phyloP scores from a whole-genome alignment of 805 yeast genomes.

The Pachysolen tannophilus region DNA sequence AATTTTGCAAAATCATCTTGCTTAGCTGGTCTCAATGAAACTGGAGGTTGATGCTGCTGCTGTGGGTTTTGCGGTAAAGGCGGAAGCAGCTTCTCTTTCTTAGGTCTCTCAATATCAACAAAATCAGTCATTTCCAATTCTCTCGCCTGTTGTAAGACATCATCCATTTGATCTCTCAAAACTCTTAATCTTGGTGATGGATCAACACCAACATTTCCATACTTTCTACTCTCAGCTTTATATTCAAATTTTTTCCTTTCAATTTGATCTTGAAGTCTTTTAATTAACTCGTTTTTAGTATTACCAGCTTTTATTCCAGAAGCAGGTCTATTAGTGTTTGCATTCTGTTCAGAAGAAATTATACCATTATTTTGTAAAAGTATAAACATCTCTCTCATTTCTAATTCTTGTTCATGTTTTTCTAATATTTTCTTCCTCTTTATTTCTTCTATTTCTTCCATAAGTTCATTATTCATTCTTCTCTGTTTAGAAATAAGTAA shows the following conservation, averaged over 20 bases:
- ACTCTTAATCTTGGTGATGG: constrained; percentile 72
- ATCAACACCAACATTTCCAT: constrained; percentile 49
- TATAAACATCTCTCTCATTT: constrained; percentile 65
- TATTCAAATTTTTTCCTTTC: constrained; percentile 37
- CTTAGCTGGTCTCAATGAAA: constrained; percentile 31
- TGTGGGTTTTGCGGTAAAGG: constrained; percentile 6
- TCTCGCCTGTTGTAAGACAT: constrained; percentile 75
- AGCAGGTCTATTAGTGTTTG: constrained; percentile 23
- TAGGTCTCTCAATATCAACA: constrained; percentile 32
- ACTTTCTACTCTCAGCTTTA: constrained; percentile 11
- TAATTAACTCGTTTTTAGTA: constrained; percentile 22
- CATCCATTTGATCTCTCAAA: constrained; percentile 78
- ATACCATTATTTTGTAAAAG: constrained; percentile 42
- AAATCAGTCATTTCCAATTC: constrained; percentile 83
- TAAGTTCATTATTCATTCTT: constrained; percentile 51
- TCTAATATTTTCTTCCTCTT: constrained; percentile 53
- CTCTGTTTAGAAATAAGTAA: constrained; percentile 50
- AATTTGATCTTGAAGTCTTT: constrained; percentile 35
- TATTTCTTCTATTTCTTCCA: constrained; percentile 53
- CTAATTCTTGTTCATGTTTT: constrained; percentile 69
- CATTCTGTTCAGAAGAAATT: constrained; percentile 24
- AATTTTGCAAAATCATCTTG: constrained; percentile 50
- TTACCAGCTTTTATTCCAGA: constrained; percentile 4
- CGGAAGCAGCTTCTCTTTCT: constrained; percentile 4
- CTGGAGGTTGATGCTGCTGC: constrained; percentile 12